A percentile compares a stretch with the other conserved stretches of the same genome.
phyloP scores from a whole-genome alignment of 805 yeast genomes.

The Lachancea dasiensis region DNA sequence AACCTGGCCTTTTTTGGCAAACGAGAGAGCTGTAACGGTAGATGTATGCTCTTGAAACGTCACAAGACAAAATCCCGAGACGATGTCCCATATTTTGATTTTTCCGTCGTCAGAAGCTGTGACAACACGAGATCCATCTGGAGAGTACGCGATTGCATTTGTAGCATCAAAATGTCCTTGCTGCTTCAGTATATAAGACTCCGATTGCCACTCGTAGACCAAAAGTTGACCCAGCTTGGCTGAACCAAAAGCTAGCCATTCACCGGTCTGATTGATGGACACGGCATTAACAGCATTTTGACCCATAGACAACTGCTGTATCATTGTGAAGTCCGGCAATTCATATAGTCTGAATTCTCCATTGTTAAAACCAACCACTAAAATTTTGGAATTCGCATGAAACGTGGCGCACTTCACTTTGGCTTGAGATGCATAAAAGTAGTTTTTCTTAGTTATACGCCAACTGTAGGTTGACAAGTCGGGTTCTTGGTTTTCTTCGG shows the following conservation, averaged over 20 bases:
- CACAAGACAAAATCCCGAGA: slow-evolving; percentile 85
- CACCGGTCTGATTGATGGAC: slow-evolving; percentile 75
- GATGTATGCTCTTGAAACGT: slow-evolving; percentile 90
- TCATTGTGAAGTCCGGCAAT: slow-evolving; percentile 66
- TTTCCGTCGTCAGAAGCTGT: slow-evolving; percentile 97
- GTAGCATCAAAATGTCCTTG: slow-evolving; percentile 95
- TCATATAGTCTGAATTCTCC: slow-evolving; percentile 93
- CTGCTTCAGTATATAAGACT: slow-evolving; percentile 88
- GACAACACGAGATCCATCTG: slow-evolving; percentile 87
- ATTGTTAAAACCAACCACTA: slow-evolving; percentile 83
- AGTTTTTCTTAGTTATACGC: slow-evolving; percentile 77
- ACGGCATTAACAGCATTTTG: slow-evolving; percentile 84
- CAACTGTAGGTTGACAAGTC: slow-evolving; percentile 50
- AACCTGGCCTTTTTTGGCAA: slow-evolving; percentile 87
- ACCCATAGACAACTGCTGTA: slow-evolving; percentile 89
- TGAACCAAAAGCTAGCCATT: slow-evolving; percentile 96
- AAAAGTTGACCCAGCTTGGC: slow-evolving; percentile 83
- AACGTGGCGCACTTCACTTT: slow-evolving; percentile 77
- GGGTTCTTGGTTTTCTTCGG: slow-evolving; percentile 39
- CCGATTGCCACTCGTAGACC: slow-evolving; percentile 99
- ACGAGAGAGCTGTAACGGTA: slow-evolving; percentile 80
- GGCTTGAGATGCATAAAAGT: slow-evolving; percentile 56
- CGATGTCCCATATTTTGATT: slow-evolving; percentile 92
- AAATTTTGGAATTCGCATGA: slow-evolving; percentile 61
- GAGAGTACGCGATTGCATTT: slow-evolving; percentile 79